Evolutionary conservation across 1,139 yeast genomes (phyloP), one percentile per base, ranked within the genome.

Genomic region (Nadsonia commutata): DNA sequence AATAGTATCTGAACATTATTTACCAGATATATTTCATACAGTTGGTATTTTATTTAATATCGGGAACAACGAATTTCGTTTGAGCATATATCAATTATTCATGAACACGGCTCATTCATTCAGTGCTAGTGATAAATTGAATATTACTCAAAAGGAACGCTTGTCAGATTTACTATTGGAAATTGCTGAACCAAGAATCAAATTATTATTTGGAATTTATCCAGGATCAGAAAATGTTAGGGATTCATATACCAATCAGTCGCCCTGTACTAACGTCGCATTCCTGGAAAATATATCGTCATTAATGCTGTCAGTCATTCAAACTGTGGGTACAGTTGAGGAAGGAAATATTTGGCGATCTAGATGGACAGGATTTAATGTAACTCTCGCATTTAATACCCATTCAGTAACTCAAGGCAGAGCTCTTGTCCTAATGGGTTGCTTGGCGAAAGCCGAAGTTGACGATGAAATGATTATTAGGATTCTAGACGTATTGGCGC

Each of bases 191-290:
- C 84, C 81, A 44, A 71, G 88, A 55, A 80, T 83, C 3, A 77
- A 74, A 52, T 72, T 82, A 68, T 64, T 83, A 48, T 83, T 83
- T 63, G 95, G 95, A 0, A 66, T 83, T 48, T 77, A 78, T n/a
- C 76, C 85, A 52, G 88, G 80, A 36, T 67, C 39, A 22, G 39
- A 42, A 27, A 27, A 27, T 13, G n/a, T 9, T 3, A 27, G n/a
- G 16, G 33, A 27, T 13, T 4, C 33, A 11, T 4, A 27, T 27
- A 11, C 33, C 4, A 27, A 74, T 43, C 5, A 11, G 9, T 27
- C 33, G 4, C 4, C 33, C 13, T 68, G 72, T 37, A 72, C 76
- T 41, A 75, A 76, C 9, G 33, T 27, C 4, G 33, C 33, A 4
- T 27, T 75, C 20, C 69, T 84, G 52, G 88, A 83, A 48, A 67